Base-by-base conservation (phyloP, 768 basidiomycete genomes). In the Asterophora lycoperdoides region DNA sequence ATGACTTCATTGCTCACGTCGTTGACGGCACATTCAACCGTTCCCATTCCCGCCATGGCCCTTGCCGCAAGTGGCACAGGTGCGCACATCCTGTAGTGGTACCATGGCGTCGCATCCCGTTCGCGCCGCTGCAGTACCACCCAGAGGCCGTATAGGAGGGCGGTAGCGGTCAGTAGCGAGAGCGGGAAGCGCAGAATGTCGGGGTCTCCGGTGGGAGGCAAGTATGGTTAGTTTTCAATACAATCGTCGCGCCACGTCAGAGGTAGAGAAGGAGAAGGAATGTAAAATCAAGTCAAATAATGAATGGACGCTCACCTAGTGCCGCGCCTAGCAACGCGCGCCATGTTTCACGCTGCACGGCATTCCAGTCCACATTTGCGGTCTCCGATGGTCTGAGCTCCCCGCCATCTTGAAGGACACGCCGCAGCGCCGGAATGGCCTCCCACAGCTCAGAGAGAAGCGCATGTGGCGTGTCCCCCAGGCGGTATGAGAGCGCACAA, bases 381-480 rank as follows among this genome's bases (percentile, higher is more conserved):
- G 4, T 42, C 28, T 11, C 29, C 1, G 23, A 23, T 23, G 6
- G 23, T 6, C 23, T 23, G 23, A 6, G 6, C 17, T 14, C 33
- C 19, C 13, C 15, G 10, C 0, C 35, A 13, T 18, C 20, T 13
- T n/a, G 14, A 5, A 78, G 59, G 7, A 77, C 65, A 18, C 61
- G 55, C 2, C 74, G 76, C 13, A 86, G 65, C 0, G 75, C 72
- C 0, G 83, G 77, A 5, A 81, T 65, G 6, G 79, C 78, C 23
- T 60, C 48, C 80, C 80, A 83, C 1, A 86, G 56, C 50, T 86
- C 81, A 45, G 80, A 76, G 50, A 86, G 54, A 18, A 83, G 60
- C 0, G 75, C 75, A 29, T 81, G 80, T 11, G 79, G 81, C 7
- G 72, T 73, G 30, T 69, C 73, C 0, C 80, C 79, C 2, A 86